Evolutionary conservation across 2,329 filamentous ascomycete species (phyloP).

Genomic region (Epicoccum sorghinum): DNA sequence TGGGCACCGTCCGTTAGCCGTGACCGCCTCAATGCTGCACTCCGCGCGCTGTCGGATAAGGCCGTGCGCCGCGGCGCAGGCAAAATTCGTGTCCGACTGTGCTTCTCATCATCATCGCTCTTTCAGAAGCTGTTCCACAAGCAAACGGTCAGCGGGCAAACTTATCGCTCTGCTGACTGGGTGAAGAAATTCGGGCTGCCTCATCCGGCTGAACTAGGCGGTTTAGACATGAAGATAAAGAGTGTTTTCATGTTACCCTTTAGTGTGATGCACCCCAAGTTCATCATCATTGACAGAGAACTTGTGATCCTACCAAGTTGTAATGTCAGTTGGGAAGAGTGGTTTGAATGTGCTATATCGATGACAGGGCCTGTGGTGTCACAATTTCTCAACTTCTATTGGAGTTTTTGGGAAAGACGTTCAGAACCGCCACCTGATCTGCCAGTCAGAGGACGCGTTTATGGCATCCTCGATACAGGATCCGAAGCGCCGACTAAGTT

Average conservation of each 20-base stretch:
- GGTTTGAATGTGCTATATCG: conserved; percentile 79
- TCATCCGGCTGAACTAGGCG: conserved; percentile 57
- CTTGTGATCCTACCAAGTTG: conserved; percentile 76
- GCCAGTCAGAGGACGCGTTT: background rate
- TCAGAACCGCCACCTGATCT: conserved; percentile 14
- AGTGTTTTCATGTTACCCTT: conserved; percentile 80
- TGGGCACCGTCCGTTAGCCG: conserved; percentile 73
- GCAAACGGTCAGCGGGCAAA: conserved; percentile 64
- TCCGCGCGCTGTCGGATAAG: conserved; percentile 64
- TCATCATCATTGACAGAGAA: conserved; percentile 72
- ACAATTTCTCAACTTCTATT: conserved; percentile 71
- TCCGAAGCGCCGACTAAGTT: no score
- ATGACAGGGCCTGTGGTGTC: conserved; percentile 67
- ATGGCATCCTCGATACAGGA: no score
- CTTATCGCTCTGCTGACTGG: conserved; percentile 68
- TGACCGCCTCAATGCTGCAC: conserved; percentile 61
- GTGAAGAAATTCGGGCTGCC: conserved; percentile 67
- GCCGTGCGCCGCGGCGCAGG: conserved; percentile 39
- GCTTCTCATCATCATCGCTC: conserved; percentile 75
- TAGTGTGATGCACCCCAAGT: conserved; percentile 89
- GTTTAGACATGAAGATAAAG: conserved; percentile 73
- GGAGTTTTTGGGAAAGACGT: conserved; percentile 66
- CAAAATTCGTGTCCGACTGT: conserved; percentile 69
- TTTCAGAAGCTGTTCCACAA: conserved; percentile 79
- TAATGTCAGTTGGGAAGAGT: conserved; percentile 87